These are phyloP conservation scores for Carex scoparia DNA, from an alignment of 176 grass and related monocot species.

Conservation along the genomic window DNA sequence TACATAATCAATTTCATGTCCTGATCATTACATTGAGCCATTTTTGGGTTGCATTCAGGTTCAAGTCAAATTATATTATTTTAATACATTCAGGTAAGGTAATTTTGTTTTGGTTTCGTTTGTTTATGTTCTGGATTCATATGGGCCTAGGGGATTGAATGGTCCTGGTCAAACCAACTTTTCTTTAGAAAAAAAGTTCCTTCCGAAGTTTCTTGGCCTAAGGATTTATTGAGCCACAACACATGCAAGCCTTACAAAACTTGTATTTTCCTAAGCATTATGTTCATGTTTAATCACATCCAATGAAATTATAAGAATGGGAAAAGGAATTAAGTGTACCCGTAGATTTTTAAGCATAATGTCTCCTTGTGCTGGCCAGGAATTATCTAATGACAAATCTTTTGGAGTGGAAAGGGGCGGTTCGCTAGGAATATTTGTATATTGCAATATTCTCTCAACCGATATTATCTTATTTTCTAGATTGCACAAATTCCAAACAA, in stretches of 20 bases:
- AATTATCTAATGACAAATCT: background rate
- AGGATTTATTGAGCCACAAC: background rate
- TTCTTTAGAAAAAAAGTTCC: background rate
- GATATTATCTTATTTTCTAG: slow-evolving; percentile 85
- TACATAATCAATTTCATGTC: background rate
- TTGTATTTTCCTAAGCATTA: background rate
- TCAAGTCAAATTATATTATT: background rate
- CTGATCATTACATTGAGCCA: background rate
- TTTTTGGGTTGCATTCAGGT: background rate
- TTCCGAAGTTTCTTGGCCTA: background rate
- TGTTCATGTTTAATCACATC: background rate
- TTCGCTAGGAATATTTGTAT: slow-evolving; percentile 65
- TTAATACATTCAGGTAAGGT: background rate
- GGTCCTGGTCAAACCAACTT: background rate
- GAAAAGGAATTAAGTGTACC: background rate
- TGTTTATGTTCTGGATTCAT: background rate
- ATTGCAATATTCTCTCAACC: slow-evolving; percentile 88
- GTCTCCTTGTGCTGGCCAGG: slow-evolving; percentile 27
- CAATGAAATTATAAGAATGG: background rate
- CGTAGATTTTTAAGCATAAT: slow-evolving; percentile 19
- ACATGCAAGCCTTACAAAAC: background rate
- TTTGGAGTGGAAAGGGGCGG: slow-evolving; percentile 48
- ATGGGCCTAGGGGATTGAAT: background rate
- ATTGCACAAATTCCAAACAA: slow-evolving; percentile 71
- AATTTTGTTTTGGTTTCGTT: background rate